Percentiles rank a stretch among this genome's conserved stretches.
phyloP scores from a whole-genome alignment of 2,329 filamentous ascomycete genomes.

The Trichoderma sp. region DNA sequence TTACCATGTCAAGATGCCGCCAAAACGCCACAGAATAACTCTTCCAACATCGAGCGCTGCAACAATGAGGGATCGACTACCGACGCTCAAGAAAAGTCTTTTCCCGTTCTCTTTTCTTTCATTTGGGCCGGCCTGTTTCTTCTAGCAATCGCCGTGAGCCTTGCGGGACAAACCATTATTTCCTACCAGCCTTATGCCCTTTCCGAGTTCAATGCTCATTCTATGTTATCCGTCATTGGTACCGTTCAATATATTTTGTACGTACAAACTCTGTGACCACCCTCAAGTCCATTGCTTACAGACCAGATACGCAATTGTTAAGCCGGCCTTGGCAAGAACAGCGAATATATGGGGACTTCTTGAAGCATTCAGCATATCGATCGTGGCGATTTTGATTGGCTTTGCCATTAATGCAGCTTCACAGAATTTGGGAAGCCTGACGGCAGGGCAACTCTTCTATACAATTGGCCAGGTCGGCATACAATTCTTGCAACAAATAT shows the following conservation, averaged over 20 bases:
- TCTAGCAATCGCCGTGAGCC: background rate
- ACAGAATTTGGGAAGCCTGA: background rate
- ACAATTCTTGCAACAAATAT: background rate
- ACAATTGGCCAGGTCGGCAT: background rate
- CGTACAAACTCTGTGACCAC: background rate
- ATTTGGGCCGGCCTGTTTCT: background rate
- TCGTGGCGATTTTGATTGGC: background rate
- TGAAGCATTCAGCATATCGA: background rate
- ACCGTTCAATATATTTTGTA: background rate
- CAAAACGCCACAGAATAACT: background rate
- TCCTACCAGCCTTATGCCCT: background rate
- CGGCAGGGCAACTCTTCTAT: background rate
- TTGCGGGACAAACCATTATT: background rate
- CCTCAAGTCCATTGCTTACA: background rate
- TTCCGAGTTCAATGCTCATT: constrained; percentile 1
- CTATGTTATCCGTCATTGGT: background rate
- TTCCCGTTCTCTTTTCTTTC: background rate
- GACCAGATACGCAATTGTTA: background rate
- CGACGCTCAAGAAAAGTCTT: background rate
- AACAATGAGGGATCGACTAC: background rate
- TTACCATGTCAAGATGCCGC: background rate
- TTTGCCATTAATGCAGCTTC: background rate
- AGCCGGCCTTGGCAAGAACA: background rate
- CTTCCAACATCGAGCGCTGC: background rate
- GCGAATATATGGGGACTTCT: background rate